phyloP scores from a whole-genome alignment of 441 rosid species.

The Pelargonium cotyledonis region DNA sequence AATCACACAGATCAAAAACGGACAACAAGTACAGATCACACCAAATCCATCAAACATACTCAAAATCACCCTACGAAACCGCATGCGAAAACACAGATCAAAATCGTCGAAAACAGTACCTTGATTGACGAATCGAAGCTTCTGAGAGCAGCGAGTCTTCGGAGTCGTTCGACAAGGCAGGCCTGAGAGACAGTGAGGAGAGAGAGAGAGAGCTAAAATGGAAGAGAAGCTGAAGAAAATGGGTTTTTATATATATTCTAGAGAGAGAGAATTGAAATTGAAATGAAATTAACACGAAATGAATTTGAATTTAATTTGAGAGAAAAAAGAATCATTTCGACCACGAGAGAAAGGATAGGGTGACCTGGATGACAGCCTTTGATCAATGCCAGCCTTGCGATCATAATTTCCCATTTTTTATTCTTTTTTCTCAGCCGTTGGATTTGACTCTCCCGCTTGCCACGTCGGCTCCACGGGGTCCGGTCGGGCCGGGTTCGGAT shows the following conservation, averaged over 20 bases:
- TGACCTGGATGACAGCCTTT: conserved; percentile 66
- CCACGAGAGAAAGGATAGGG: conserved; percentile 50
- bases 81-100: background rate
- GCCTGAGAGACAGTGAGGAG: conserved; percentile 16
- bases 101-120: background rate
- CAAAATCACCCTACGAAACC: too few species aligned
- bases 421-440: conserved; percentile 1
- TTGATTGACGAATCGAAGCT: conserved; percentile 9
- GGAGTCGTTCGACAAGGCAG: background rate
- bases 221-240: too few species aligned
- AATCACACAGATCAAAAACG: too few species aligned
- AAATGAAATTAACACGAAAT: conserved; percentile 37
- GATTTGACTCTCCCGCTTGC: background rate
- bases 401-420: background rate
- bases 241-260: conserved; percentile 25
- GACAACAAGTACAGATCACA: background rate
- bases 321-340: conserved; percentile 47
- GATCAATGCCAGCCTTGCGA: conserved; percentile 5
- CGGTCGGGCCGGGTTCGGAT: too few species aligned
- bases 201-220: background rate
- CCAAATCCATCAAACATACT: too few species aligned
- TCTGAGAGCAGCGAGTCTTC: background rate
- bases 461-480: too few species aligned
- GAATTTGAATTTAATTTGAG: conserved; percentile 6
- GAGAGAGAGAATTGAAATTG: conserved; percentile 28